Conservation (phyloP, 257 asterid species). For the Capsicum pubescens region DNA sequence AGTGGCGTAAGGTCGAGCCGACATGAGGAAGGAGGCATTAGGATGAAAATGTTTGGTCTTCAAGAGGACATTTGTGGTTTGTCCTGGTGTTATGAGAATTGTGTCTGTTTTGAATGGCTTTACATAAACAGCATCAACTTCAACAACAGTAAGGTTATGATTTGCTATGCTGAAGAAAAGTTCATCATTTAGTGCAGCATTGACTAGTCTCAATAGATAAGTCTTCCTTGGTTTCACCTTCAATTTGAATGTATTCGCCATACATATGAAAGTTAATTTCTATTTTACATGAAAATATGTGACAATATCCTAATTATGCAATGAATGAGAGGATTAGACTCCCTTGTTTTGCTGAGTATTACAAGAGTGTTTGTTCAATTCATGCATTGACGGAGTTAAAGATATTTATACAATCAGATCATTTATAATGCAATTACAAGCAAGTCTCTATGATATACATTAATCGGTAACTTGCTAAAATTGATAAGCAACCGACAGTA, state of each 20-base stretch:
- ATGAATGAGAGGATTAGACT: no score
- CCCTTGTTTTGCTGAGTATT: not conserved
- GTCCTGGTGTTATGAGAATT: constrained; percentile 65
- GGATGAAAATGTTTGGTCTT: constrained; percentile 50
- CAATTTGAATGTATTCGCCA: constrained; percentile 59
- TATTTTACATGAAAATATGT: not conserved
- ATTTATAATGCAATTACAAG: not conserved
- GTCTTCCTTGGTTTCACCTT: constrained; percentile 65
- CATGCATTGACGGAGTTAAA: not conserved
- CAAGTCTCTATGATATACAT: not conserved
- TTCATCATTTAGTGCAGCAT: constrained; percentile 70
- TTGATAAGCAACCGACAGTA: not conserved
- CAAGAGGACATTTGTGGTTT: constrained; percentile 64
- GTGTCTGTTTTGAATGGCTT: constrained; percentile 58
- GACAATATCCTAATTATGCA: no score
- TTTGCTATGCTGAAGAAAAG: constrained; percentile 66
- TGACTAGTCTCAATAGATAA: constrained; percentile 62
- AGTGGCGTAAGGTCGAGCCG: constrained; percentile 62
- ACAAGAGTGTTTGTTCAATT: not conserved
- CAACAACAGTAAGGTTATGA: constrained; percentile 62
- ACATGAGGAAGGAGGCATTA: constrained; percentile 52
- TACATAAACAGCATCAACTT: constrained; percentile 64
- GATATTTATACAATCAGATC: not conserved
- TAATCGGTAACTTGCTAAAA: not conserved
- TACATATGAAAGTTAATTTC: not conserved